A percentile compares a stretch with the other conserved stretches of the same genome.
phyloP scores from a whole-genome alignment of 2,329 filamentous ascomycete genomes.

The Claviceps paspali region DNA sequence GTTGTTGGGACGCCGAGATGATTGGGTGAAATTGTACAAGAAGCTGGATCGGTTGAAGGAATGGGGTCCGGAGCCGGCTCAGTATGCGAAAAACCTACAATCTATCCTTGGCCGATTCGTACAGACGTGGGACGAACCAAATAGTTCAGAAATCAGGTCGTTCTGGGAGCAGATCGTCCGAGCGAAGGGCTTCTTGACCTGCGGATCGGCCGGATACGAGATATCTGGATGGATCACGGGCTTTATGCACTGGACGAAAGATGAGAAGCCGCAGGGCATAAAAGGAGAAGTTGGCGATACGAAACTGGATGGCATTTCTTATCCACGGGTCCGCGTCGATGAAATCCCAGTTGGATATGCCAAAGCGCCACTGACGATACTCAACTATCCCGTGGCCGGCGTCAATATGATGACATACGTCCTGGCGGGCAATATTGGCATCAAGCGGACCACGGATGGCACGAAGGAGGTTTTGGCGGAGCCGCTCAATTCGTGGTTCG shows the following conservation, averaged over 20 bases:
- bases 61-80: conserved; percentile 27
- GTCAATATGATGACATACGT: conserved; percentile 16
- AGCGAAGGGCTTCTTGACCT: conserved; percentile 16
- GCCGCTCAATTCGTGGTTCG: conserved; percentile 25
- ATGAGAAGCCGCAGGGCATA: conserved; percentile 13
- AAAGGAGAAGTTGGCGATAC: conserved; percentile 5
- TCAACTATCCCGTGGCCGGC: conserved; percentile 11
- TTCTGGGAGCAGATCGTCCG: conserved; percentile 31
- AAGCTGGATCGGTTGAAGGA: conserved; percentile 27
- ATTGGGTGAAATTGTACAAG: conserved; percentile 24
- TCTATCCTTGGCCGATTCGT: conserved; percentile 32
- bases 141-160: conserved; percentile 14
- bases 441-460: conserved; percentile 12
- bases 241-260: conserved; percentile 28
- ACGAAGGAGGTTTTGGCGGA: conserved; percentile 13
- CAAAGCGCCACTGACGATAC: conserved; percentile 23
- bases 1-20: conserved; percentile 20
- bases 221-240: conserved; percentile 34
- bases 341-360: conserved; percentile 24
- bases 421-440: conserved; percentile 23
- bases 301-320: conserved; percentile 16
- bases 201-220: conserved; percentile 18
- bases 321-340: conserved; percentile 13
- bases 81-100: conserved; percentile 23
- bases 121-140: conserved; percentile 24